Base-by-base conservation (phyloP, 208 protist genomes). In the Leishmania martiniquensis region DNA sequence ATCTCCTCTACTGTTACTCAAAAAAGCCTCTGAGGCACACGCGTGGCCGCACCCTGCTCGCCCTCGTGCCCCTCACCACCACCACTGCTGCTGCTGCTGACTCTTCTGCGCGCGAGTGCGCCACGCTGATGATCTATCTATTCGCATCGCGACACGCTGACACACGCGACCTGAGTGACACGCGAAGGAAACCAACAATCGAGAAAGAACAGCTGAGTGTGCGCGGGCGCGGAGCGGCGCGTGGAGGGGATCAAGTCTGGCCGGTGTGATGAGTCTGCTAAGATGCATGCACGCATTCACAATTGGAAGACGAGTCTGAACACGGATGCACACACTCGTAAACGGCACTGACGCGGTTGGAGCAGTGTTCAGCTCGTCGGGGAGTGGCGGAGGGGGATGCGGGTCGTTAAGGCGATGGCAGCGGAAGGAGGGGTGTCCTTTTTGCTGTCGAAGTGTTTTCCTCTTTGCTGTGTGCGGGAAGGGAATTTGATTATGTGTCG, bases 151-250 rank as follows among this genome's bases (percentile, higher is more conserved):
- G 70, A 75, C 68, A 78, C 77, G 89, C 59, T 79, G 83, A 78
- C 29, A 85, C 65, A 69, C 79, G 52, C 45, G 84, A 34, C 86
- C 93, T 85, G 79, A 97, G 47, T 92, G 94, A 70, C 76, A 82
- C 25, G 77, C 77, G 77, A 82, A 82, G 49, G 86, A 47, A 96
- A 93, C 80, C 84, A 55, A 72, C 95, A 62, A 75, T 95, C 63
- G 93, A 98, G 83, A 87, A 77, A 45, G 83, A 88, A 39, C 68
- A 97, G 42, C 90, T 91, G 70, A 73, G 81, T 54, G 81, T 44
- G 76, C 55, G 76, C 55, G 42, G 12, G 52, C 4, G 66, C n/a
- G 51, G 17, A 10, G 9, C 1, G 63, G 5, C 6, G 75, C 54
- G 67, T 29, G 39, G 60, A 44, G 13, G 49, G 22, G 34, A n/a